Evolutionary conservation across 1,284 basidiomycete species (phyloP), one percentile per base, ranked within the genome.

Genomic region (Moesziomyces sp.): DNA sequence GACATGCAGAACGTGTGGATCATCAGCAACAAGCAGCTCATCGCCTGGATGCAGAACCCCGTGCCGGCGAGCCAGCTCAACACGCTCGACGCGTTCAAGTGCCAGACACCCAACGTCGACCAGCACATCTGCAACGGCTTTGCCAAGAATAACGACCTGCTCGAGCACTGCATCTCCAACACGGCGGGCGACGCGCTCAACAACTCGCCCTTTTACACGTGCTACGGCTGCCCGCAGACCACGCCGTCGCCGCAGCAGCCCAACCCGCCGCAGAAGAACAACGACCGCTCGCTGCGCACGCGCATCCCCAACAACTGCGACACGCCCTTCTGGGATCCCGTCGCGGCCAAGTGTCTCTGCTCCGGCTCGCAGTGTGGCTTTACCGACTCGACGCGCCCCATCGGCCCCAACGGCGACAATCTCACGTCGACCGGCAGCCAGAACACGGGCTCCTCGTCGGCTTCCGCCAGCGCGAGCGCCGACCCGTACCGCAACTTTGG

Each of bases 41-140:
- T 93, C 26, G 88, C 87, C 23, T 93, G 91, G 91, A 88, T 92
- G 52, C 86, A 86, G 74, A 88, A 92, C 84, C 92, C 92, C 0
- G 88, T 89, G 1, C 74, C 79, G 16, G 79, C 79, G 5, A 69
- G 63, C 57, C 74, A 81, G 64, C 70, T 81, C 52, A 80, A 81
- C 69, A 79, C 78, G 43, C 66, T 81, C 38, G 69, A 72, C 52
- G 78, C 64, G 18, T 81, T 81, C 68, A 74, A 81, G 58, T 81
- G 79, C 54, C 71, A 75, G 55, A 72, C 61, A 35, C 69, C 79
- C 61, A 57, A 73, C 21, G 70, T 77, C 40, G 28, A 54, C 23
- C 52, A 70, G 52, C 60, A 73, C 65, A 80, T 81, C 46, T 81
- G 79, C 74, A 78, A 78, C 51, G 79, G 79, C 21, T 71, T 80